Evolutionary conservation across 2,329 filamentous ascomycete species (phyloP).

Genomic region (Fusarium siculi): DNA sequence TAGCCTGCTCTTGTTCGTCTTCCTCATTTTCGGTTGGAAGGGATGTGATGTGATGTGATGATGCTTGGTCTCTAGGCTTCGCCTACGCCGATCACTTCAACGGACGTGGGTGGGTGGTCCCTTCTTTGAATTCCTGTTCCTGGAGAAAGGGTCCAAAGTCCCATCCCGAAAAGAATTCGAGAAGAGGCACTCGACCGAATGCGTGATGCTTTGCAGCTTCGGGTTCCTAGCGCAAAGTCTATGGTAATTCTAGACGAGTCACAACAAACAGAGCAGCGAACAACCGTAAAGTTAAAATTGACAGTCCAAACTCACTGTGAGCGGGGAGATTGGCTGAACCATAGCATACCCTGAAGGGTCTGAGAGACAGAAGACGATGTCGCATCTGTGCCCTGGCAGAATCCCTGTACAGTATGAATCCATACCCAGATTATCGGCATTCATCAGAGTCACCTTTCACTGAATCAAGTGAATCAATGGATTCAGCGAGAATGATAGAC

Average conservation of each 20-base stretch:
- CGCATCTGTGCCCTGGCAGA: slow-evolving; percentile 27
- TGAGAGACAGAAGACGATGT: slow-evolving; percentile 11
- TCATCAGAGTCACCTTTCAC: slow-evolving; percentile 16
- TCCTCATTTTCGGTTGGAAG: slow-evolving; percentile 18
- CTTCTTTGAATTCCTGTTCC: slow-evolving; percentile 8
- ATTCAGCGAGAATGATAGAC: slow-evolving; percentile 5
- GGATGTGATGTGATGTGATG: not conserved
- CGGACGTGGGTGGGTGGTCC: slow-evolving; percentile 11
- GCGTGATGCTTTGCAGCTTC: slow-evolving; percentile 9
- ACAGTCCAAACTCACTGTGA: not conserved
- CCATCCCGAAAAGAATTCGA: slow-evolving; percentile 13
- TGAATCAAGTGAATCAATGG: slow-evolving; percentile 15
- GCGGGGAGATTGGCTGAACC: slow-evolving; percentile 12
- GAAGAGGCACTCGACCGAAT: slow-evolving; percentile 4
- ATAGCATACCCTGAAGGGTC: slow-evolving; percentile 22
- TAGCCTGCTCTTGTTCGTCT: slow-evolving; percentile 1
- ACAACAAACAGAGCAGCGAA: slow-evolving; percentile 4
- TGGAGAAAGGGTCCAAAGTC: slow-evolving; percentile 12
- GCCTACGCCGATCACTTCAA: slow-evolving; percentile 34
- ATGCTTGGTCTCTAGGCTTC: slow-evolving; percentile 22
- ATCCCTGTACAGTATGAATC: slow-evolving; percentile 12
- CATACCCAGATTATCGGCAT: slow-evolving; percentile 28
- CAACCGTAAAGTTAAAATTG: slow-evolving; percentile 10
- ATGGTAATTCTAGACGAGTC: slow-evolving; percentile 14
- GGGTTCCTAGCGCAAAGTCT: slow-evolving; percentile 29